A percentile compares a stretch with the other conserved stretches of the same genome.
Evolutionary conservation across 768 basidiomycete genomes (phyloP).

Genomic region (Boletus rex-veris): DNA sequence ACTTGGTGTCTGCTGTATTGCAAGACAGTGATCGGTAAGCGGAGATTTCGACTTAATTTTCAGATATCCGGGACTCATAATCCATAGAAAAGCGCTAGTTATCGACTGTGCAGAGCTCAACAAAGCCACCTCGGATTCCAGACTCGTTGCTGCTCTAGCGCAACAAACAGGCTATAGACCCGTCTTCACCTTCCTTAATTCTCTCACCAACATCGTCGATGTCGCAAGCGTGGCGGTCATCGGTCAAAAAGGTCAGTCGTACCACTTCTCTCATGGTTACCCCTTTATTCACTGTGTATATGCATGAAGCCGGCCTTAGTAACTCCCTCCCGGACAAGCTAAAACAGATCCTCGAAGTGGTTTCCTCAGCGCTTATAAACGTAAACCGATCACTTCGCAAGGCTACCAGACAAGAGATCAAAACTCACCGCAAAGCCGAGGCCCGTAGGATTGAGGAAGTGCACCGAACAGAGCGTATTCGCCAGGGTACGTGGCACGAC

Average conservation of each 20-base stretch:
- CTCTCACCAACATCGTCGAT: conserved; percentile 79
- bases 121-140: conserved; percentile 64
- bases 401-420: conserved; percentile 38
- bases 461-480: conserved; percentile 45
- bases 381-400: conserved; percentile 52
- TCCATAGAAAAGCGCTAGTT: conserved; percentile 58
- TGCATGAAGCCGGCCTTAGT: conserved; percentile 68
- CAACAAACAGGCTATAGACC: conserved; percentile 87
- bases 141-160: conserved; percentile 67
- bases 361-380: conserved; percentile 64
- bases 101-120: conserved; percentile 82
- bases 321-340: conserved; percentile 79
- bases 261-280: background rate
- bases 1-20: conserved; percentile 53
- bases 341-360: conserved; percentile 78
- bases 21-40: conserved; percentile 51
- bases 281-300: background rate
- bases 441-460: conserved; percentile 37
- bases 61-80: background rate
- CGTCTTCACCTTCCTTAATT: conserved; percentile 80
- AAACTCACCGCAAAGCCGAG: conserved; percentile 37
- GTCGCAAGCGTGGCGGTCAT: conserved; percentile 92
- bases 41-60: background rate
- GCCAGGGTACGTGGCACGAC: conserved; percentile 77
- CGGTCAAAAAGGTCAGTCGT: conserved; percentile 76